phyloP scores from a whole-genome alignment of 345 rosid genomes.

The Eucalyptus dawsonii region DNA sequence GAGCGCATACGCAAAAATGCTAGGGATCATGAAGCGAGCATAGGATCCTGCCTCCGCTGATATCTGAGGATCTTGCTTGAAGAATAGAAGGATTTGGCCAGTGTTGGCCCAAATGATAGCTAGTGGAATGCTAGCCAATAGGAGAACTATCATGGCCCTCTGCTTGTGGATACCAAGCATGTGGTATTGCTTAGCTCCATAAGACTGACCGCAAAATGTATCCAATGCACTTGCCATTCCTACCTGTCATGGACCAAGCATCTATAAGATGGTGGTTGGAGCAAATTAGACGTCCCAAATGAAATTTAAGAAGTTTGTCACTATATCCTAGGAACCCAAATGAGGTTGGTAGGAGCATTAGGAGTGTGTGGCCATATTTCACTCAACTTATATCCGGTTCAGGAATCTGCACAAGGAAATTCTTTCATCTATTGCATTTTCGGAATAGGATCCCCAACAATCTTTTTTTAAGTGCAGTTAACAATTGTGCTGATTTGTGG shows the following conservation, averaged over 20 bases:
- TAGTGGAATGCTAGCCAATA: neutral
- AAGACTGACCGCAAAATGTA: neutral
- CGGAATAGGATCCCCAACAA: neutral
- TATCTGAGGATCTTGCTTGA: neutral
- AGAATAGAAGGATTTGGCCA: neutral
- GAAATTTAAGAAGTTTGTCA: neutral
- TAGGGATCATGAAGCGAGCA: neutral
- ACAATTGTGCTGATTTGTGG: neutral
- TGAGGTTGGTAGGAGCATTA: neutral
- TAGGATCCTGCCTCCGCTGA: neutral
- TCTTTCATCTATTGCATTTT: neutral
- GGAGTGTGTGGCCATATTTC: neutral
- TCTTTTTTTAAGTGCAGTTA: neutral
- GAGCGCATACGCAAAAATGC: neutral
- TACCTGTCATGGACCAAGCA: neutral
- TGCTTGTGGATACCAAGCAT: constrained; percentile 14
- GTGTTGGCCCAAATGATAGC: neutral
- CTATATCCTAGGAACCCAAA: neutral
- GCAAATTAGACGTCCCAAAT: neutral
- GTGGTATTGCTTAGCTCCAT: neutral
- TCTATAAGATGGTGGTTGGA: neutral
- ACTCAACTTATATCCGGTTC: neutral
- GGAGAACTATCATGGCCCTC: constrained; percentile 13
- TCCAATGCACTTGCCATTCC: constrained; percentile 5
- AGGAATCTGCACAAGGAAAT: neutral